Conservation (phyloP, 179 eudicot genomes). For the Camellia oleifera region DNA sequence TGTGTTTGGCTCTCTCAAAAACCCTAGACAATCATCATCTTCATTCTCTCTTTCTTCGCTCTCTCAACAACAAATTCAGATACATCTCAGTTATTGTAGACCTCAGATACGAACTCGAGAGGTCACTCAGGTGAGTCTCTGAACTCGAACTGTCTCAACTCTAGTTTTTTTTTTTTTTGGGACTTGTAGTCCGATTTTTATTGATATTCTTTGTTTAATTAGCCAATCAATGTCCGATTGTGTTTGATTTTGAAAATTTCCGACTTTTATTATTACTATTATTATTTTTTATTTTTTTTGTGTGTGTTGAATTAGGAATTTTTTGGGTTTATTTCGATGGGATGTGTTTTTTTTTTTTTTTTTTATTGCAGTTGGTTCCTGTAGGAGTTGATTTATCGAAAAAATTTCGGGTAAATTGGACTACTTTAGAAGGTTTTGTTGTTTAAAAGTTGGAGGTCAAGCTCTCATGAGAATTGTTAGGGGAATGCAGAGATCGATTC, state of each 20-base stretch:
- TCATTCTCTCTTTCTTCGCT: neutral
- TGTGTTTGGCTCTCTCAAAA: constrained; percentile 14
- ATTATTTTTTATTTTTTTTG: neutral
- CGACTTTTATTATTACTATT: neutral
- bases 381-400: constrained; percentile 21
- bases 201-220: neutral
- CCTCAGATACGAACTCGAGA: neutral
- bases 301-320: neutral
- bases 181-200: neutral
- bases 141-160: neutral
- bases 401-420: constrained; percentile 23
- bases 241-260: neutral
- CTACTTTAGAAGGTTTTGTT: constrained; percentile 28
- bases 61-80: neutral
- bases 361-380: constrained; percentile 41
- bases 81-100: neutral
- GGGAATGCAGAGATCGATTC: constrained; percentile 94
- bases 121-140: constrained; percentile 12
- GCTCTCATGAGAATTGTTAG: constrained; percentile 96
- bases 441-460: constrained; percentile 39
- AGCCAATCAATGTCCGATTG: neutral
- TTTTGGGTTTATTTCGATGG: neutral
- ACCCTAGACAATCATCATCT: constrained; percentile 28
- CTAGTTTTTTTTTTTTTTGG: neutral
- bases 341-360: constrained; percentile 14